Evolutionary conservation across 108 stramenopile genomes (phyloP).

Genomic region (Nitzschia inconspicua): DNA sequence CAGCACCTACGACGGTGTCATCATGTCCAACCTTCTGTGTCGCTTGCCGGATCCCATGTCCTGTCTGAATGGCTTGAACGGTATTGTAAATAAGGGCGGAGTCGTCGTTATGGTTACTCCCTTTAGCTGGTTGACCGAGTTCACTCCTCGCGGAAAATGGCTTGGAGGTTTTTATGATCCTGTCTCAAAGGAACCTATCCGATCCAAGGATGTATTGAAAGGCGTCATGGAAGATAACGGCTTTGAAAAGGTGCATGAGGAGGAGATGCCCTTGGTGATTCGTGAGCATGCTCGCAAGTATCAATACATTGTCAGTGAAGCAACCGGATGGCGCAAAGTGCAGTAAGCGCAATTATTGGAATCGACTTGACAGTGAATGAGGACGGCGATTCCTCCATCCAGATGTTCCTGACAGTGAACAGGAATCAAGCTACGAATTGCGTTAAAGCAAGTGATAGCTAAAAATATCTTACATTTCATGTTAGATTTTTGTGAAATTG

Average conservation of each 20-base stretch:
- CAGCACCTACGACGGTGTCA: conserved; percentile 88
- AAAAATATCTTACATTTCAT: no score
- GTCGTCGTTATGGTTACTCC: conserved; percentile 89
- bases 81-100: conserved; percentile 81
- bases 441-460: no score
- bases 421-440: no score
- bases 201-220: conserved; percentile 72
- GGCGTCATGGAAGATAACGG: conserved; percentile 72
- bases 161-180: conserved; percentile 77
- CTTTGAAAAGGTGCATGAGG: conserved; percentile 83
- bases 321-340: conserved; percentile 80
- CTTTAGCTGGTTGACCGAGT: conserved; percentile 90
- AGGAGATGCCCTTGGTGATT: conserved; percentile 88
- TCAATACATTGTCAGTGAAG: conserved; percentile 92
- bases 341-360: conserved; percentile 6
- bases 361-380: no score
- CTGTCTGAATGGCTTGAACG: conserved; percentile 72
- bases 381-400: no score
- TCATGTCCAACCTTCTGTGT: conserved; percentile 90
- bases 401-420: no score
- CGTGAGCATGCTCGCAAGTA: conserved; percentile 94
- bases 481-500: no score
- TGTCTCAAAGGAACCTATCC: conserved; percentile 56
- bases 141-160: conserved; percentile 85
- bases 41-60: conserved; percentile 86